Evolutionary conservation across 208 protist species (phyloP), one percentile per base, ranked within the genome.

Genomic region (Trypanosoma grayi): DNA sequence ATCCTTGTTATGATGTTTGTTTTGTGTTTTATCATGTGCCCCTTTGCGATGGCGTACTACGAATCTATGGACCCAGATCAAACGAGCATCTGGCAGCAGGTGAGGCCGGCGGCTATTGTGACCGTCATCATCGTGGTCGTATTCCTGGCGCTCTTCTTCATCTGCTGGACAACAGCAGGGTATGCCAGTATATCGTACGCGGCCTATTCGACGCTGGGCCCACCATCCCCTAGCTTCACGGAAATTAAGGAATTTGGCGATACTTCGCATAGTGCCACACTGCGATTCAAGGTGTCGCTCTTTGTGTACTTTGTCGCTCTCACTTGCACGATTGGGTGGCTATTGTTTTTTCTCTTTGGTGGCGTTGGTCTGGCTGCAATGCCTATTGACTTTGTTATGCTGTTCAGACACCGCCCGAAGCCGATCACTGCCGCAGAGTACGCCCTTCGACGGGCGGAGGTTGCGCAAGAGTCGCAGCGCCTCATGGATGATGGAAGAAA

Each of bases 301-400:
- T 77, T 87, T 31, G 73, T 85, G n/a, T 90, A 86, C 57, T 68
- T 92, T 36, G 70, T 93, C 5, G 85, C 72, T 13, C 52, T 93
- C 24, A 44, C 77, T 9, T 70, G 79, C 27, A 75, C 70, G 20
- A 48, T 91, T 57, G 92, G 92, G 27, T 97, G 87, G 87, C 37
- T 93, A 24, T 60, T 96, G 34, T 84, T 98, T 56, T 80, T 83
- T 16, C 3, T 97, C 24, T 98, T 98, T 55, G 95, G 89, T 33
- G 93, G 94, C 33, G 87, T 98, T 4, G 97, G 97, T 4, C 57
- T 98, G 8, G 72, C 81, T 2, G 85, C 92, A 11, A 73, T 98
- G 2, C 96, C 97, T 20, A 66, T 97, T 28, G 83, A 92, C 22
- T 73, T 95, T 27, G 76, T 96, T 28, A 13, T 48, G 1, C 62